Base-by-base conservation (phyloP, 768 basidiomycete genomes). In the Mycena leptocephala region DNA sequence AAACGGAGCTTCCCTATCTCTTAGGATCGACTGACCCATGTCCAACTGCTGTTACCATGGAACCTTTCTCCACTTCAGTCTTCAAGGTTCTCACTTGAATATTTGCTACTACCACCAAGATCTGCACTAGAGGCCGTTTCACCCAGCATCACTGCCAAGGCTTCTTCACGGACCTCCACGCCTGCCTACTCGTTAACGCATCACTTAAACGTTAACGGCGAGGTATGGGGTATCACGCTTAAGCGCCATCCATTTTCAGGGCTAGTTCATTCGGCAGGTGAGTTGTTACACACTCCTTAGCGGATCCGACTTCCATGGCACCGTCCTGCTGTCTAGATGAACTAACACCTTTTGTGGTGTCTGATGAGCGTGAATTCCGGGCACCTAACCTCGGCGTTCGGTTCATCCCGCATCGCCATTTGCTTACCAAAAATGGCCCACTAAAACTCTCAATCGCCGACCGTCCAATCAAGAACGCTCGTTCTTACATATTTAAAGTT, bases 181-280 rank as follows among this genome's bases (percentile, higher is more conserved):
- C 91, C 92, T 90, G 90, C 92, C 92, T 93, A 92, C 92, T 93
- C 92, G 89, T 92, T 88, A 89, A 89, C 86, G 90, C 90, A 83
- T 93, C 91, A 90, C 89, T 90, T 87, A 84, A 91, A 92, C 91
- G 87, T 90, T 89, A 89, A 93, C 90, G 92, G 93, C 88, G 92
- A 92, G 91, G 93, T 94, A 91, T 94, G 92, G 93, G n/a, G 93
- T 93, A 92, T 90, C 90, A 93, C 91, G 90, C 92, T 94, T 93
- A 90, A 94, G 93, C 93, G 93, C 93, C 93, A 94, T 94, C 93
- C 93, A 94, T 94, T 94, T 94, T 94, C 92, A 94, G 92, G 93
- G 93, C 93, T 93, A 94, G 93, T 94, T 93, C 91, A 93, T 95
- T 95, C 92, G 92, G 93, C 93, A 93, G 93, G 93, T 94, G 92